These are phyloP conservation scores for Microascus cirrosus DNA, from an alignment of 2,329 filamentous ascomycete genomes.

Conservation along the genomic window DNA sequence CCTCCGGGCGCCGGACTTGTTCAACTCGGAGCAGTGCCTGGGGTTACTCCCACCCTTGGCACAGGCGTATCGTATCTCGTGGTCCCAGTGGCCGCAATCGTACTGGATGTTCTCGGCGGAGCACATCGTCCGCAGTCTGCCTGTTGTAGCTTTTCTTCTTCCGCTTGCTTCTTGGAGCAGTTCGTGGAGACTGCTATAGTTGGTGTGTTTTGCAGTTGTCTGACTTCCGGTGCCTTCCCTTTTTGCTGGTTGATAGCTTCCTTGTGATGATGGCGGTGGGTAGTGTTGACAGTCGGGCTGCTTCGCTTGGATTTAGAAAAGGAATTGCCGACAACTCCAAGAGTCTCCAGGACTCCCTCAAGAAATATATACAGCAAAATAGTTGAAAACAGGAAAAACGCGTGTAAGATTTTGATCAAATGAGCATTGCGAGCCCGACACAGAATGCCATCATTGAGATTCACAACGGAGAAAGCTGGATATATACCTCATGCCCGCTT, in stretches of 20 bases:
- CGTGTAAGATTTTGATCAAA: background rate
- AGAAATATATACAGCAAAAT: background rate
- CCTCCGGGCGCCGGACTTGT: background rate
- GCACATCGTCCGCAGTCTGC: background rate
- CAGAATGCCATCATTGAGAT: background rate
- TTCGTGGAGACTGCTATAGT: background rate
- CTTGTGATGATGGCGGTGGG: background rate
- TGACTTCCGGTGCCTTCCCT: no score
- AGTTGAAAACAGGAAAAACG: background rate
- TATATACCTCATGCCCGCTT: background rate
- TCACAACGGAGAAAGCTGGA: background rate
- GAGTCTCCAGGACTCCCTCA: background rate
- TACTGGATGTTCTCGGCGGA: slow-evolving; percentile 3
- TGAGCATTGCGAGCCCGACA: background rate
- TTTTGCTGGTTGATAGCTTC: background rate
- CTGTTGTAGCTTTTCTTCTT: background rate
- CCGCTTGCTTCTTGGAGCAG: background rate
- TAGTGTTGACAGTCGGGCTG: background rate
- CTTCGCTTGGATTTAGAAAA: background rate
- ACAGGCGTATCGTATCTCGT: background rate
- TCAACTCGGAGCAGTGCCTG: background rate
- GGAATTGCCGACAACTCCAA: background rate
- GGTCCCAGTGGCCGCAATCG: slow-evolving; percentile 2
- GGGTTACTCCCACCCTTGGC: background rate
- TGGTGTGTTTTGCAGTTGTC: no score